Evolutionary conservation across 225 moss, liverwort and hornwort species (phyloP).

Genomic region (Asterella californica): DNA sequence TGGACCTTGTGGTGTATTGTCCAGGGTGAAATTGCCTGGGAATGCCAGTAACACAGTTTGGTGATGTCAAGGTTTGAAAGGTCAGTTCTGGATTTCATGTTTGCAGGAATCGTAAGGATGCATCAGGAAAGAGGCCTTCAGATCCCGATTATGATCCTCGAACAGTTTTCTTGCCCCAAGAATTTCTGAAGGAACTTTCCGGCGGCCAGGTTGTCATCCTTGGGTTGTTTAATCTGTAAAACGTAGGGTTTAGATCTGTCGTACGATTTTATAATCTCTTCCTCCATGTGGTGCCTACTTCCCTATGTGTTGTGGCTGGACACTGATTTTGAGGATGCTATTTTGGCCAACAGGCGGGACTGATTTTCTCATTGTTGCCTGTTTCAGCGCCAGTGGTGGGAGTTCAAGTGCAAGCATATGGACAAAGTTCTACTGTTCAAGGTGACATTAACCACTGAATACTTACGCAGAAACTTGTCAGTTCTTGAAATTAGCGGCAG

Average conservation of each 20-base stretch:
- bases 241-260: neutral
- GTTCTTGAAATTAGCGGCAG: neutral
- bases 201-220: conserved; percentile 68
- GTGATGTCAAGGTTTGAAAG: neutral
- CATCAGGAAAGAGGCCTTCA: conserved; percentile 62
- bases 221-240: neutral
- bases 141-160: conserved; percentile 74
- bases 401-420: conserved; percentile 93
- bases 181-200: conserved; percentile 73
- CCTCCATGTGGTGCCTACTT: neutral
- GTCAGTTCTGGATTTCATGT: neutral
- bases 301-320: neutral
- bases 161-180: conserved; percentile 63
- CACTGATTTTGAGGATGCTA: neutral
- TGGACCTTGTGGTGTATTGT: neutral
- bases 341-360: neutral
- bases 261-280: neutral
- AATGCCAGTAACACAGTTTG: neutral
- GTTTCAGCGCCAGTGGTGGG: conserved; percentile 99
- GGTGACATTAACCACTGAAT: conserved; percentile 43
- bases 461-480: neutral
- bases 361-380: neutral
- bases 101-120: conserved; percentile 73
- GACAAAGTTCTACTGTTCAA: conserved; percentile 95
- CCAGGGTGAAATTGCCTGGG: neutral